Evolutionary conservation across 768 basidiomycete species (phyloP), one percentile per base, ranked within the genome.

Genomic region (Tricholoma terreum): DNA sequence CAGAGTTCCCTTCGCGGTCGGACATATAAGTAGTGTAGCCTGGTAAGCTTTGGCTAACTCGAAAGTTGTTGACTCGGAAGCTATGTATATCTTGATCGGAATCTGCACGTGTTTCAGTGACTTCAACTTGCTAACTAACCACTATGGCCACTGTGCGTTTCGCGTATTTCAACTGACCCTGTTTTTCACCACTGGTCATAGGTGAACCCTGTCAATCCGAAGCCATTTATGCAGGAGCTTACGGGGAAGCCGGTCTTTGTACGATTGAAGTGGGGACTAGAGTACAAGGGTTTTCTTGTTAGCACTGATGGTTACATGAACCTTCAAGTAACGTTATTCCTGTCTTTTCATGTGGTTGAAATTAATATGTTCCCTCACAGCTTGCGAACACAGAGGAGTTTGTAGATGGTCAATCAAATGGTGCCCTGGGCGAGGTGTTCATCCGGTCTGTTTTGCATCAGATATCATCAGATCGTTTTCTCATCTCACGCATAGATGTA

Each of bases 221-320:
- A 98, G 77, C 97, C 97, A 6, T 98, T 98, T 79, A 82, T 99
- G 67, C 94, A 98, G 77, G 95, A 97, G 72, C 86, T 98, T 63
- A 98, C 97, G 24, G 97, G 97, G 61, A 98, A 99, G 79, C 88
- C 90, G 36, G 92, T 98, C 45, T 91, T 86, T 68, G 97, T 98
- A 61, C 85, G 86, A 58, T 84, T 99, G 68, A 99, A 99, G 78
- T 99, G 97, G 97, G 97, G 97, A 60, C 81, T 98, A 51, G 94
- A 98, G 70, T 98, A 98, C 82, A 97, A 94, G 78, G 97, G 97
- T 42, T 99, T 97, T 78, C 83, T 99, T 61, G 97, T 99, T 63
- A 95, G 92, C 67, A 98, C 97, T 6, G 97, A 99, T 74, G 93
- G 93, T 11, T 99, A 97, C 77, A 98, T 98, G 97, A 99, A 99